A percentile compares a stretch with the other conserved stretches of the same genome.
Conservation (phyloP, 371 early-diverging fungal genomes). For the Circinella minor region DNA sequence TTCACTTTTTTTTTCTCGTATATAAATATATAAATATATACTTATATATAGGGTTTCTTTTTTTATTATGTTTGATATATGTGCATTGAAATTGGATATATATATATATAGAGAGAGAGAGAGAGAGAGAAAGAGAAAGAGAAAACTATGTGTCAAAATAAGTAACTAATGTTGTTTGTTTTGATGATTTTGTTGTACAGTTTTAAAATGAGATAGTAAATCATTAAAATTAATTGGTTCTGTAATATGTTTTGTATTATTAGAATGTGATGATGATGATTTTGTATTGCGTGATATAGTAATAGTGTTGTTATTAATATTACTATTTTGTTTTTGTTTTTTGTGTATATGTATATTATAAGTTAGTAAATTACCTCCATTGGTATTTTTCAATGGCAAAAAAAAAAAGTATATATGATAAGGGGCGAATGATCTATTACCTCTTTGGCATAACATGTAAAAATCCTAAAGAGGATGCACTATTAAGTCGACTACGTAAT, state of each 20-base stretch:
- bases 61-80: no score
- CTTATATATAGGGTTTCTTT: no score
- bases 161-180: constrained; percentile 26
- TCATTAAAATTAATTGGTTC: constrained; percentile 49
- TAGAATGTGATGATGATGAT: background rate
- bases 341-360: background rate
- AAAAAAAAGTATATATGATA: constrained; percentile 18
- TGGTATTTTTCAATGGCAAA: constrained; percentile 27
- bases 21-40: no score
- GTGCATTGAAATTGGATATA: no score
- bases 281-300: constrained; percentile 2
- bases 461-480: constrained; percentile 69
- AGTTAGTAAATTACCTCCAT: no score
- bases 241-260: constrained; percentile 12
- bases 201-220: constrained; percentile 57
- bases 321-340: no score
- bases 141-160: no score
- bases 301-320: no score
- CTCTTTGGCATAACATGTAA: constrained; percentile 54
- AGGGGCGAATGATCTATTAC: background rate
- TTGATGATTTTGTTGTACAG: constrained; percentile 61
- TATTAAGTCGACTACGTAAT: constrained; percentile 82
- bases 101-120: no score
- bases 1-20: no score
- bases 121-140: no score